Percentiles rank a stretch among this genome's conserved stretches.
Conservation (phyloP, 202 grass and related monocot species). For the Eragrostis tef region DNA sequence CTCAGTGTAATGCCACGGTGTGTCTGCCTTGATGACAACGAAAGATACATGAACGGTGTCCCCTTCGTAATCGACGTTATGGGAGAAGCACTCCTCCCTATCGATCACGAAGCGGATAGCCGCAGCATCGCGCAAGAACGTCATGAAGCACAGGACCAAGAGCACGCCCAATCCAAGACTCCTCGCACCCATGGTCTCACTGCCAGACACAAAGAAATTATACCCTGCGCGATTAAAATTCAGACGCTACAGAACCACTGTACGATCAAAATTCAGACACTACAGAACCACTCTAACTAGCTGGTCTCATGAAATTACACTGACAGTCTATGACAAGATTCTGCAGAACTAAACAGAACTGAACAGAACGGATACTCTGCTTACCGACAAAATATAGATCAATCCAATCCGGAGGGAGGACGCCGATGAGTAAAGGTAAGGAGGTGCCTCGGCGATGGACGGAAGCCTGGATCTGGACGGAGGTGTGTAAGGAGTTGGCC, state of each 20-base stretch:
- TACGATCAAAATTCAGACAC: neutral
- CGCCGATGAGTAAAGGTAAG: neutral
- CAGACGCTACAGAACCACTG: neutral
- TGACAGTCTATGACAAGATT: neutral
- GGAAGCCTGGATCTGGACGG: conserved; percentile 19
- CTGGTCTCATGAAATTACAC: neutral
- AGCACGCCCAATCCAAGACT: conserved; percentile 40
- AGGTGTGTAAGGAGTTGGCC: conserved; percentile 12
- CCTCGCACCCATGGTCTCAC: conserved; percentile 43
- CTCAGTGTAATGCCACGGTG: conserved; percentile 78
- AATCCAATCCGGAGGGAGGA: neutral
- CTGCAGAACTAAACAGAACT: neutral
- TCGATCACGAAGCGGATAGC: conserved; percentile 93
- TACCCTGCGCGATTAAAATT: neutral
- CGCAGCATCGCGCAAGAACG: conserved; percentile 41
- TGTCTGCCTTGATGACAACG: conserved; percentile 89
- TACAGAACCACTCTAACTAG: neutral
- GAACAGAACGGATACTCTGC: neutral
- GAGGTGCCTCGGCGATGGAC: neutral
- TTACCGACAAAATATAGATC: neutral
- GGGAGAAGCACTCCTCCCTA: conserved; percentile 90
- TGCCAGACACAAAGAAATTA: conserved; percentile 26
- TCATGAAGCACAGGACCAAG: conserved; percentile 39
- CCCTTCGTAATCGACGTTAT: conserved; percentile 78
- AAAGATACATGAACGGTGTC: conserved; percentile 85